Conservation (phyloP, 805 yeast genomes). For the Wickerhamiella azymoides region DNA sequence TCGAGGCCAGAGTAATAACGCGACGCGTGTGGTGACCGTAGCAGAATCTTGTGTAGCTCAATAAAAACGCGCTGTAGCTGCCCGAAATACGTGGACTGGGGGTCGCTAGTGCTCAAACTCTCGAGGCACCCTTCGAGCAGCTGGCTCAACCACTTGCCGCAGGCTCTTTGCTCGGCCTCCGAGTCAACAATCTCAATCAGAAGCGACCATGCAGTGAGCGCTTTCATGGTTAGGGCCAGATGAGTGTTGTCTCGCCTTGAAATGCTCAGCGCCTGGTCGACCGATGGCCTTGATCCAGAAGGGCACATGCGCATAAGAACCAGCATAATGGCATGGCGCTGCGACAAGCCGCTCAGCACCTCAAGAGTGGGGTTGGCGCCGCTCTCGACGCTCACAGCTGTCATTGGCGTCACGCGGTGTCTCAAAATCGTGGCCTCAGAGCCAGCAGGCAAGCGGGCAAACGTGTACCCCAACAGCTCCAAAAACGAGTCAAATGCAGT, state of each 20-base stretch:
- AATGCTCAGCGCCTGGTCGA: constrained; percentile 16
- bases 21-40: background rate
- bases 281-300: constrained; percentile 9
- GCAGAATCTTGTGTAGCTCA: background rate
- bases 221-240: constrained; percentile 14
- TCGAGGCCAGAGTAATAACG: background rate
- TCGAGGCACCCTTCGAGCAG: background rate
- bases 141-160: constrained; percentile 13
- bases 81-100: background rate
- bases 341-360: constrained; percentile 16
- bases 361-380: constrained; percentile 6
- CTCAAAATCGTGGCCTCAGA: background rate
- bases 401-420: constrained; percentile 17
- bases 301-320: constrained; percentile 12
- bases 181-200: constrained; percentile 6
- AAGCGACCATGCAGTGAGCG: constrained; percentile 18
- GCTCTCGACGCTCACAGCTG: constrained; percentile 14
- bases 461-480: constrained; percentile 17
- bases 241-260: constrained; percentile 14
- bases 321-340: constrained; percentile 17
- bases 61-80: background rate
- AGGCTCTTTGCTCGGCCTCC: constrained; percentile 4
- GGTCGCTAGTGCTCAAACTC: background rate
- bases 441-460: background rate
- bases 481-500: constrained; percentile 14